Evolutionary conservation across 306 rosid species (phyloP), one percentile per base, ranked within the genome.

Genomic region (Amphicarpaea edgeworthii): DNA sequence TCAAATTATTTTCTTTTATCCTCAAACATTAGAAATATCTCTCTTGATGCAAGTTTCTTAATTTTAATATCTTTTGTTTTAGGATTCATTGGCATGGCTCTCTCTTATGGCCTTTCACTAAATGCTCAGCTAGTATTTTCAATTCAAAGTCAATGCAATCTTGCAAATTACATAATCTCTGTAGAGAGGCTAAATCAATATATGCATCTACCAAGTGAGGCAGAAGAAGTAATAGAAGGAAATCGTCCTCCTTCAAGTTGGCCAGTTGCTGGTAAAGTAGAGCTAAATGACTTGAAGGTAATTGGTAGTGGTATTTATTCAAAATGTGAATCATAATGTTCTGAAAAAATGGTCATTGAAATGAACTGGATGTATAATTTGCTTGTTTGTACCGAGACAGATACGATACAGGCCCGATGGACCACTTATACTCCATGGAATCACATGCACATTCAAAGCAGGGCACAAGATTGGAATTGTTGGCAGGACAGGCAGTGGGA

Each of bases 41-140:
- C 16, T 58, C 21, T 21, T 62, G 20, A 55, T 30, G 63, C 26
- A 68, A 73, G 41, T 45, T 63, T 62, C 23, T 57, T 19, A 8
- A 60, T 46, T 40, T 46, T 28, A 28, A 1, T 28, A 28, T 37
- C 11, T 11, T 49, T 57, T 37, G 15, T 72, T 84, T 43, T 78
- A 91, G 94, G 94, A 73, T 86, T 86, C 45, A n/a, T 87, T 77
- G 97, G 92, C 46, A 83, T 91, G 91, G 90, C 92, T 24, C 87
- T 91, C 60, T 91, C 97, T 72, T 89, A 89, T 83, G 97, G 97
- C 26, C 89, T 91, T 73, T 82, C 92, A 12, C 63, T 91, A 10
- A 91, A 85, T 59, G 34, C 43, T 24, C 14, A 83, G 24, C 59
- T 89, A 24, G 89, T 87, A 34, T 75, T 57, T 68, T 85, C 87